Base-by-base conservation (phyloP, 192 early-diverging fungal species). In the Piromyces sp. region DNA sequence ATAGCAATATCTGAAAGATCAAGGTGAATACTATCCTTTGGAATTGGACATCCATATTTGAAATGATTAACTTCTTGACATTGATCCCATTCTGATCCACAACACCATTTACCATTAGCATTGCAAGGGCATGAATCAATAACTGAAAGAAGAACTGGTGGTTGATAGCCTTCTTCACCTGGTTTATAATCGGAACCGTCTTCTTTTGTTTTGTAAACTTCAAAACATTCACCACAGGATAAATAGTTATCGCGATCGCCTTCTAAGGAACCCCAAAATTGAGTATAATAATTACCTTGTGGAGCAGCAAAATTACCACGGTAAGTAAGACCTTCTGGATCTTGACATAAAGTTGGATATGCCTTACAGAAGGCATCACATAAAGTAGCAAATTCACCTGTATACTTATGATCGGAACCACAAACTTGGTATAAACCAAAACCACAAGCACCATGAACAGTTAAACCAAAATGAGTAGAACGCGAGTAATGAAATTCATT, bases 261-360 rank as follows among this genome's bases (percentile, higher is more conserved):
- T 31, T 31, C 33, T 30, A 81, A 79, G 1, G 81, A 81, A 68
- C 33, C 33, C 81, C 81, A 81, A 79, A 81, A 79, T 79, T 81
- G 81, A 30, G 31, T 31, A 79, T 81, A 81, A 14, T 81, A 81
- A 15, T 81, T 38, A 30, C 81, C 81, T 30, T 81, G 30, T 79
- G 81, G 81, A 80, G 81, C 81, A 38, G 81, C 81, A 81, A 81
- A 81, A 80, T 81, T 81, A 79, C 81, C 81, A 79, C 81, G 81
- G n/a, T 79, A 80, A 19, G 81, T 80, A 80, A 22, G 51, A 68
- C 26, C 51, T 9, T 4, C 51, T 68, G 51, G 51, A n/a, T 68
- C 51, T 1, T 26, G 7, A 68, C 51, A 68, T 68, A 68, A 68
- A 68, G 51, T 68, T n/a, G 51, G 51, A n/a, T 68, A 68, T n/a